Base-by-base conservation (phyloP, 2,329 filamentous ascomycete species). In the Tricladium varicosporioides region DNA sequence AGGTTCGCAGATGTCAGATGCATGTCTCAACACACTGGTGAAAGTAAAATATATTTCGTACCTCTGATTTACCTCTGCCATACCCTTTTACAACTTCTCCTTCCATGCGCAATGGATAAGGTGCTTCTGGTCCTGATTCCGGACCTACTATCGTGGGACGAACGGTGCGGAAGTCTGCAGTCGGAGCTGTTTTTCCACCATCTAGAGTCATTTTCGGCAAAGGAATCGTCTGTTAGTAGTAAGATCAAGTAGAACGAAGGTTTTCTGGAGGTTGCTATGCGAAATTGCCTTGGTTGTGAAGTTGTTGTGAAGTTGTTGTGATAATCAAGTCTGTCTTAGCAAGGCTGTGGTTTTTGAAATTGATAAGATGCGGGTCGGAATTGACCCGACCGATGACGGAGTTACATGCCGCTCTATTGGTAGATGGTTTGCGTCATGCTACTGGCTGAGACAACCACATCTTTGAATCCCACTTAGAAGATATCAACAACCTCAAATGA, bases 11-110 rank as follows among this genome's bases (percentile, higher is more conserved):
- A 19, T 36, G 15, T 49, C 10, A 3, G 10, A 43, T 10, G 18
- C 5, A 19, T 14, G 43, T 46, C n/a, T 22, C 13, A 18, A 8
- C 10, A 15, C 15, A n/a, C 10, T 46, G 43, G 5, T 3, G 40
- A 43, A 9, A 3, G 4, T 9, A 43, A 43, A n/a, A 46, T 4
- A 5, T 46, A n/a, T n/a, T 18, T 8, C 14, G 58, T 72, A 92
- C 90, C 76, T 97, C 92, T 78, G 92, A 95, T 68, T 91, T 96
- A 14, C 94, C 94, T 59, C 94, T 84, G 44, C 94, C 93, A 73
- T 97, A 97, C 33, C 94, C 94, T 67, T 90, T 88, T 68, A 97
- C 92, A 19, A 99, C 92, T 54, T 87, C 84, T 19, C 94, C 94
- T 60, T 89, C 87, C 75, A 97, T 86, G 65, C 81, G 84, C 66